phyloP scores from a whole-genome alignment of 192 early-diverging fungal species.

The Phlyctochytrium planicorne region DNA sequence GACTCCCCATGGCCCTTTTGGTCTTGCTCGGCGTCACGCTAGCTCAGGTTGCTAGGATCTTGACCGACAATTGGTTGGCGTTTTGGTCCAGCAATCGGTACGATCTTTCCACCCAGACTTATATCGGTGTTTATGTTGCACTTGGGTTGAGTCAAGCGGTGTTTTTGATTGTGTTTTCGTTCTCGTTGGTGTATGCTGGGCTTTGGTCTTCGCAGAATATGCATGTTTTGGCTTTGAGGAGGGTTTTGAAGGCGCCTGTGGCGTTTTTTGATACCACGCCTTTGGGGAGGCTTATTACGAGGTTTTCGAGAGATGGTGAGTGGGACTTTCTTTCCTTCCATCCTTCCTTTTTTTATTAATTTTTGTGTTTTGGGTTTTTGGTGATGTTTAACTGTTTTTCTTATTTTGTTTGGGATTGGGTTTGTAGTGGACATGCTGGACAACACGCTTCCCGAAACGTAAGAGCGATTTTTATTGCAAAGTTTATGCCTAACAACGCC shows the following conservation, averaged over 20 bases:
- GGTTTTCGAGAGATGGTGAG: conserved; percentile 68
- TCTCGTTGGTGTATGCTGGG: conserved; percentile 50
- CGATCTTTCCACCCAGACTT: conserved; percentile 11
- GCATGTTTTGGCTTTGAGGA: conserved; percentile 16
- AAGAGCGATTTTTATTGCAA: not conserved
- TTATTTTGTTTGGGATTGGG: not conserved
- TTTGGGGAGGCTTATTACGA: conserved; percentile 27
- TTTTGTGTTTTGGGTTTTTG: not conserved
- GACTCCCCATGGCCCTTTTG: not conserved
- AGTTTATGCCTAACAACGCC: too few relatives aligned
- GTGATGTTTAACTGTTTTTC: not conserved
- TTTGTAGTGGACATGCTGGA: not conserved
- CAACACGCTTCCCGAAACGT: conserved; percentile 2
- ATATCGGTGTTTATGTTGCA: conserved; percentile 27
- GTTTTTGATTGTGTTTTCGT: conserved; percentile 42
- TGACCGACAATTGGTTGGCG: conserved; percentile 57
- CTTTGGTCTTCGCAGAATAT: conserved; percentile 12
- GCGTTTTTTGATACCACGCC: conserved; percentile 39
- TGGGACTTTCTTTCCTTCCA: not conserved
- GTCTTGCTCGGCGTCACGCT: conserved; percentile 42
- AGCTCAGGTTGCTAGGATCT: conserved; percentile 50
- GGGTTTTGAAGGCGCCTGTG: conserved; percentile 22
- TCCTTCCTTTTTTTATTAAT: not conserved
- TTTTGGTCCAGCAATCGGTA: conserved; percentile 41
- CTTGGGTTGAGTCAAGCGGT: conserved; percentile 8